A percentile compares a stretch with the other conserved stretches of the same genome.
phyloP scores from a whole-genome alignment of 495 filamentous ascomycete species.

The Hypoxylon subgilvum region DNA sequence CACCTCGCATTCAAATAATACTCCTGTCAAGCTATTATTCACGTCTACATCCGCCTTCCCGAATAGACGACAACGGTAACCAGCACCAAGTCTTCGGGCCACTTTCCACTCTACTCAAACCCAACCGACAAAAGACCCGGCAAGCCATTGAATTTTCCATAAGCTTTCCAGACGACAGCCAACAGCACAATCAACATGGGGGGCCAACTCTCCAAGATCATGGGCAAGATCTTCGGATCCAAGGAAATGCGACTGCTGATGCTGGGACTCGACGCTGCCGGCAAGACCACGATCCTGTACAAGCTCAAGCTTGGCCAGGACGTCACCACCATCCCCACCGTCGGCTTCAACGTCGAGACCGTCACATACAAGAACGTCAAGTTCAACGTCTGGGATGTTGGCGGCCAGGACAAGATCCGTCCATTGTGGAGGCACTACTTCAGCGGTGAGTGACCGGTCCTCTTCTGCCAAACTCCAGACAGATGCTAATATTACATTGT shows the following conservation, averaged over 20 bases:
- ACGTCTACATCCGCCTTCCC: constrained; percentile 1
- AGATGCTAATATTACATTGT: not conserved
- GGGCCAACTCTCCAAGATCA: constrained; percentile 81
- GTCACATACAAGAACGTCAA: constrained; percentile 99
- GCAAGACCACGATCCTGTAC: constrained; percentile 99
- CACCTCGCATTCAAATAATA: constrained; percentile 1
- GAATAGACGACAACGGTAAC: not conserved
- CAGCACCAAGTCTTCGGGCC: too few species aligned
- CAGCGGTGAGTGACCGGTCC: constrained; percentile 67
- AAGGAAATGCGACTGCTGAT: constrained; percentile 98
- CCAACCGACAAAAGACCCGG: not conserved
- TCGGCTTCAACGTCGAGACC: constrained; percentile 99
- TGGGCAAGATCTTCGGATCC: constrained; percentile 97
- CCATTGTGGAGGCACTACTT: constrained; percentile 99
- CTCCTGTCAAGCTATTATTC: constrained; percentile 16
- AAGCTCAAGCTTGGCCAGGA: constrained; percentile 98
- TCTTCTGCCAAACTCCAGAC: too few species aligned
- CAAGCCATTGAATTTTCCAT: not conserved
- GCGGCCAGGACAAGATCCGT: constrained; percentile 98
- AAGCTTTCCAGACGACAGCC: constrained; percentile 8
- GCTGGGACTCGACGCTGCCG: constrained; percentile 95
- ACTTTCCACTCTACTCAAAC: too few species aligned
- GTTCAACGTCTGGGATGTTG: constrained; percentile 99
- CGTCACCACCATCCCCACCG: constrained; percentile 98
- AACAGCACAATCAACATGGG: constrained; percentile 64